Percentiles rank a stretch among this genome's conserved stretches.
Conservation (phyloP, 768 basidiomycete species). For the Psilocybe subaeruginosa region DNA sequence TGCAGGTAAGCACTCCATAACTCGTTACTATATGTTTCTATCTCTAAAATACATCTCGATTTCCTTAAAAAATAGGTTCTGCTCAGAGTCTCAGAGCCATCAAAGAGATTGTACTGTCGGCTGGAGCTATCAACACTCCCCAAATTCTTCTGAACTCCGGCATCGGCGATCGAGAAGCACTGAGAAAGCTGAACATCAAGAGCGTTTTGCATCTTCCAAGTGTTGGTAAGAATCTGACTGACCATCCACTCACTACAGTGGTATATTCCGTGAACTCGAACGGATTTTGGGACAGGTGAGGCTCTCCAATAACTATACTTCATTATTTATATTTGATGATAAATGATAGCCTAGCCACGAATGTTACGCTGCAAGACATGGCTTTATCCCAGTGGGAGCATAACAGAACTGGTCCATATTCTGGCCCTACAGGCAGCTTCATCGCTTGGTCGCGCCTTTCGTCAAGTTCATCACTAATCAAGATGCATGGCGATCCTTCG, state of each 20-base stretch:
- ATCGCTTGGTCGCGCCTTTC: neutral
- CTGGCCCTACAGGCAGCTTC: neutral
- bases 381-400: neutral
- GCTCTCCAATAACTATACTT: neutral
- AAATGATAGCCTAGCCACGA: neutral
- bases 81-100: conserved; percentile 30
- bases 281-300: conserved; percentile 3
- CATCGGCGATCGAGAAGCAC: conserved; percentile 18
- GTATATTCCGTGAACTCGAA: conserved; percentile 9
- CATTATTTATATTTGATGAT: neutral
- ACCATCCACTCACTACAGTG: conserved; percentile 12
- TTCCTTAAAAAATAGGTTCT: neutral
- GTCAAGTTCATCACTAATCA: neutral
- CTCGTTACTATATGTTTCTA: neutral
- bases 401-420: neutral
- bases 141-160: conserved; percentile 26
- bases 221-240: conserved; percentile 22
- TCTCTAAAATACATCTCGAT: neutral
- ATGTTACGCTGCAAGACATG: neutral
- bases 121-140: conserved; percentile 18
- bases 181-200: conserved; percentile 12
- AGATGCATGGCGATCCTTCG: neutral
- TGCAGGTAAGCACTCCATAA: conserved; percentile 10
- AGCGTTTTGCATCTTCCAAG: conserved; percentile 15
- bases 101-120: conserved; percentile 37